These are phyloP conservation scores for Calonectria pseudoreteaudii DNA, from an alignment of 2,329 filamentous ascomycete genomes.

Conservation along the genomic window DNA sequence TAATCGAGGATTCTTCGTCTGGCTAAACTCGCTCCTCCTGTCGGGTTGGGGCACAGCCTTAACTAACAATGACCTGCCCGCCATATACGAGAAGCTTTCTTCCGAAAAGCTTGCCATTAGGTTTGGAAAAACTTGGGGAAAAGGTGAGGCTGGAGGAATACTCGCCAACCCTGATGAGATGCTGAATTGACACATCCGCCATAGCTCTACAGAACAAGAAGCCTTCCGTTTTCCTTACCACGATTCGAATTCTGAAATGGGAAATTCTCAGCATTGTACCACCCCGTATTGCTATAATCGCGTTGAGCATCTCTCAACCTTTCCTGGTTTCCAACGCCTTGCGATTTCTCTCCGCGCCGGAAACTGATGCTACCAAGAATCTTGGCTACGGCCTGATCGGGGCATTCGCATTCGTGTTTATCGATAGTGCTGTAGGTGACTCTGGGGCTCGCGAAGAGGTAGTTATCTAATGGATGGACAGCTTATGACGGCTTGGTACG, in stretches of 20 bases:
- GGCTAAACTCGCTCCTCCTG: constrained; percentile 58
- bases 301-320: constrained; percentile 46
- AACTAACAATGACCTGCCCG: constrained; percentile 43
- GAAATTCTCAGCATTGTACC: constrained; percentile 47
- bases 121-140: constrained; percentile 41
- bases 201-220: constrained; percentile 32
- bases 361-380: constrained; percentile 39
- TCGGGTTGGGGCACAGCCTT: constrained; percentile 56
- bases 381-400: constrained; percentile 48
- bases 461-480: constrained; percentile 9
- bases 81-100: constrained; percentile 45
- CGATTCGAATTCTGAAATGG: constrained; percentile 41
- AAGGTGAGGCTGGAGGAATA: constrained; percentile 21
- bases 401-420: constrained; percentile 47
- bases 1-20: constrained; percentile 47
- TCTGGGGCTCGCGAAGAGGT: background rate
- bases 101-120: constrained; percentile 42
- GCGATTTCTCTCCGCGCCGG: constrained; percentile 42
- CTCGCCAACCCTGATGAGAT: rapidly evolving
- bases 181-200: constrained; percentile 1
- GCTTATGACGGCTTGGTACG: constrained; percentile 48
- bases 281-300: constrained; percentile 44
- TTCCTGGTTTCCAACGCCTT: constrained; percentile 45
- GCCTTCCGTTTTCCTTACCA: constrained; percentile 43
- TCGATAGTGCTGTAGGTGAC: constrained; percentile 45